These are phyloP conservation scores for Plicaturopsis crispa DNA, from an alignment of 768 basidiomycete species.

Conservation along the genomic window DNA sequence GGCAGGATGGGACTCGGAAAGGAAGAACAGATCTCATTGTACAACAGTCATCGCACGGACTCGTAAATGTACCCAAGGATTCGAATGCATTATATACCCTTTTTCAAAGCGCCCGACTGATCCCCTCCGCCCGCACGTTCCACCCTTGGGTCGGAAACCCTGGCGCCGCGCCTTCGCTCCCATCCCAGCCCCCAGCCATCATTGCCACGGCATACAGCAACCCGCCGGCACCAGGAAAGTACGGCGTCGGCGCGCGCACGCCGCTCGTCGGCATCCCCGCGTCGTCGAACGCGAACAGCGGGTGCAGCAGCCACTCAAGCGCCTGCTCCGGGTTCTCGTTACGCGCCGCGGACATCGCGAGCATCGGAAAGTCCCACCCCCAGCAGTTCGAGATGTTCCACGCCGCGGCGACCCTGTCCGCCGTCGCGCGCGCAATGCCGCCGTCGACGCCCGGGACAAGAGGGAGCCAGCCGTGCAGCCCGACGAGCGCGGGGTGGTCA, in stretches of 20 bases:
- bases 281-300: constrained; percentile 50
- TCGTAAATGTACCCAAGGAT: too few relatives aligned
- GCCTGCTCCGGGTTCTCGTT: constrained; percentile 41
- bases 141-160: constrained; percentile 34
- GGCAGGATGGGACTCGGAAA: constrained; percentile 64
- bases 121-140: constrained; percentile 27
- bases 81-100: too few relatives aligned
- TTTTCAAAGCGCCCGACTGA: constrained; percentile 28
- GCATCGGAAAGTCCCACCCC: constrained; percentile 63
- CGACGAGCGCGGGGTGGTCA: constrained; percentile 51
- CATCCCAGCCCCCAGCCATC: constrained; percentile 57
- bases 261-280: constrained; percentile 55
- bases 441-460: constrained; percentile 38
- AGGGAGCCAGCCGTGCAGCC: constrained; percentile 52
- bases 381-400: constrained; percentile 52
- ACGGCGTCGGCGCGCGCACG: constrained; percentile 46
- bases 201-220: constrained; percentile 46
- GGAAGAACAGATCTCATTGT: constrained; percentile 43
- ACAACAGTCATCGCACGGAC: constrained; percentile 1
- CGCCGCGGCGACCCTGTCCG: constrained; percentile 42
- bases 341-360: constrained; percentile 55
- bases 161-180: constrained; percentile 23
- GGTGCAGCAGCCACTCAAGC: constrained; percentile 46
- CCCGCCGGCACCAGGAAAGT: constrained; percentile 49
- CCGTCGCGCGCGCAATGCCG: constrained; percentile 37